Evolutionary conservation across 1,284 basidiomycete species (phyloP).

Genomic region (Cryptococcus neoformans): DNA sequence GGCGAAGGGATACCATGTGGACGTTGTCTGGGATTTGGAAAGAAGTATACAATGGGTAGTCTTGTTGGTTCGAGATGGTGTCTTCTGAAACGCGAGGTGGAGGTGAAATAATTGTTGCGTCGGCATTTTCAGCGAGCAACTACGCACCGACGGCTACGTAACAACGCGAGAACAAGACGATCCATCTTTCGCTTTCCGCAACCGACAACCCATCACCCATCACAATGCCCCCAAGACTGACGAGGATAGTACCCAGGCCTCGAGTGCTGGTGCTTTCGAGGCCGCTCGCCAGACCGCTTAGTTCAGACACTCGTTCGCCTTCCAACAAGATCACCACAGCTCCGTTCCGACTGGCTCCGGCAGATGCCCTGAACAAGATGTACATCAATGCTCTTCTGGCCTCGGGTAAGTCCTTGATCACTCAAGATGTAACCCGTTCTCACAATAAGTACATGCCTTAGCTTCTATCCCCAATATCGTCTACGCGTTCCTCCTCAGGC

Average conservation of each 20-base stretch:
- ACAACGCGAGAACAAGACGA: no score
- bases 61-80: no score
- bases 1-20: constrained; percentile 27
- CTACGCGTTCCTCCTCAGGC: constrained; percentile 27
- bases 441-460: not conserved
- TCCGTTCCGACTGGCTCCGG: constrained; percentile 23
- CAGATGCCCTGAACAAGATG: constrained; percentile 22
- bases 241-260: no score
- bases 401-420: constrained; percentile 13
- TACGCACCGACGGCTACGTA: no score
- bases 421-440: not conserved
- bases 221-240: no score
- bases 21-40: not conserved
- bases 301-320: constrained; percentile 5
- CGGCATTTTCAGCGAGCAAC: no score
- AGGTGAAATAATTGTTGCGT: no score
- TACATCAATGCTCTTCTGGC: constrained; percentile 23
- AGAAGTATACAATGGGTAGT: not conserved
- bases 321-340: constrained; percentile 29
- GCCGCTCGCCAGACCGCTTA: no score
- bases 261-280: no score
- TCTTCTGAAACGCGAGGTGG: no score
- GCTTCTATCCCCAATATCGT: constrained; percentile 25
- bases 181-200: no score
- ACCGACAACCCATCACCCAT: no score